Evolutionary conservation across 192 early-diverging fungal species (phyloP).

Genomic region (Backusella psychrophila): DNA sequence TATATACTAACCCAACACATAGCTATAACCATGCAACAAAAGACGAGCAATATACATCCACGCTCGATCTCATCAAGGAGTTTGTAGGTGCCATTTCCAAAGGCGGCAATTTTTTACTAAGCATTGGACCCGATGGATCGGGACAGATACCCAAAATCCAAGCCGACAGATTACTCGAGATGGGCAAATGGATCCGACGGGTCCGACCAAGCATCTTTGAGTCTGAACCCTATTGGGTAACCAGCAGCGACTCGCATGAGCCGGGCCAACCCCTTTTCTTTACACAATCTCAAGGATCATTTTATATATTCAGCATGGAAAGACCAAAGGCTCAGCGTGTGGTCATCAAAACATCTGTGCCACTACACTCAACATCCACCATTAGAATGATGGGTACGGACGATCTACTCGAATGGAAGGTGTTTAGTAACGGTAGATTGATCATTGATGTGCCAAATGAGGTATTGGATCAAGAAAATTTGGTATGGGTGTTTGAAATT

Average conservation of each 20-base stretch:
- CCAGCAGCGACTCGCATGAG: neutral
- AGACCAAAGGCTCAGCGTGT: neutral
- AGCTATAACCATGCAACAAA: conserved; percentile 18
- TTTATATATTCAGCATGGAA: conserved; percentile 13
- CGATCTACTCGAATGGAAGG: neutral
- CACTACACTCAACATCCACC: neutral
- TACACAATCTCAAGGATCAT: neutral
- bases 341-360: conserved; percentile 1
- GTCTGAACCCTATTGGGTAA: conserved; percentile 11
- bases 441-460: conserved; percentile 9
- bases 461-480: neutral
- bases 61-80: conserved; percentile 11
- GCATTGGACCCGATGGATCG: conserved; percentile 17
- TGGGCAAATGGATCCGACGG: conserved; percentile 11
- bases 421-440: conserved; percentile 8
- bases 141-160: conserved; percentile 1
- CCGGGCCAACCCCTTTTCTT: conserved; percentile 4
- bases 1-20: neutral
- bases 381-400: conserved; percentile 7
- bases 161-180: neutral
- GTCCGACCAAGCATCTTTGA: conserved; percentile 9
- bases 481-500: conserved; percentile 23
- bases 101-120: conserved; percentile 29
- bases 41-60: conserved; percentile 21
- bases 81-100: conserved; percentile 13